A percentile compares a stretch with the other conserved stretches of the same genome.
Evolutionary conservation across 495 filamentous ascomycete species (phyloP).

Genomic region (Hypoxylon lenormandii): DNA sequence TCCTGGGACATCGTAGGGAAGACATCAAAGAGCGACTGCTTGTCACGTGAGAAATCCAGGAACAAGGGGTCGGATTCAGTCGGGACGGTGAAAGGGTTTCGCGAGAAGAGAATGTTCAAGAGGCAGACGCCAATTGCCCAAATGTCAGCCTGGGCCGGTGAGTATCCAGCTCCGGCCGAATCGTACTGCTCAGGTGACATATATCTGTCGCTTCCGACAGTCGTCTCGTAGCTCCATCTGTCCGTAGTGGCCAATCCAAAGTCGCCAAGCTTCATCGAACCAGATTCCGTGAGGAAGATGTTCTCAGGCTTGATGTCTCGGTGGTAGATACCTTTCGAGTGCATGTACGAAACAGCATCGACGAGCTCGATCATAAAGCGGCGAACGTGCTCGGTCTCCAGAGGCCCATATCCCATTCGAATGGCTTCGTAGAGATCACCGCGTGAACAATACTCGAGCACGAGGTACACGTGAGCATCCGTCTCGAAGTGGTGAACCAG

Average conservation of each 20-base stretch:
- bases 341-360: slow-evolving; percentile 89
- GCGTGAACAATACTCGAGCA: slow-evolving; percentile 94
- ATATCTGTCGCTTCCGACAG: slow-evolving; percentile 96
- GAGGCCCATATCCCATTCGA: slow-evolving; percentile 82
- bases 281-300: slow-evolving; percentile 88
- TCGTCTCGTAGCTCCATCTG: slow-evolving; percentile 86
- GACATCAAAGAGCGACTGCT: slow-evolving; percentile 95
- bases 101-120: slow-evolving; percentile 92
- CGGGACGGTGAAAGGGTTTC: slow-evolving; percentile 92
- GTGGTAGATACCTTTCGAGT: slow-evolving; percentile 90
- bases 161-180: slow-evolving; percentile 84
- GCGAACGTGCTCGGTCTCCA: slow-evolving; percentile 95
- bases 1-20: slow-evolving; percentile 99
- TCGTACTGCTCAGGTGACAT: slow-evolving; percentile 99
- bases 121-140: slow-evolving; percentile 96
- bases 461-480: slow-evolving; percentile 85
- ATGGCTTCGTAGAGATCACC: slow-evolving; percentile 98
- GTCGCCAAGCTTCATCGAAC: slow-evolving; percentile 94
- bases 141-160: slow-evolving; percentile 90
- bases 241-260: slow-evolving; percentile 92
- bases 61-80: slow-evolving; percentile 88
- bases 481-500: slow-evolving; percentile 92
- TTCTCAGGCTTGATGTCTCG: slow-evolving; percentile 99
- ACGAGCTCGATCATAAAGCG: slow-evolving; percentile 96
- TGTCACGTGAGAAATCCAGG: slow-evolving; percentile 89